Conservation (phyloP, 1,284 basidiomycete genomes). For the Gomphus sp. region DNA sequence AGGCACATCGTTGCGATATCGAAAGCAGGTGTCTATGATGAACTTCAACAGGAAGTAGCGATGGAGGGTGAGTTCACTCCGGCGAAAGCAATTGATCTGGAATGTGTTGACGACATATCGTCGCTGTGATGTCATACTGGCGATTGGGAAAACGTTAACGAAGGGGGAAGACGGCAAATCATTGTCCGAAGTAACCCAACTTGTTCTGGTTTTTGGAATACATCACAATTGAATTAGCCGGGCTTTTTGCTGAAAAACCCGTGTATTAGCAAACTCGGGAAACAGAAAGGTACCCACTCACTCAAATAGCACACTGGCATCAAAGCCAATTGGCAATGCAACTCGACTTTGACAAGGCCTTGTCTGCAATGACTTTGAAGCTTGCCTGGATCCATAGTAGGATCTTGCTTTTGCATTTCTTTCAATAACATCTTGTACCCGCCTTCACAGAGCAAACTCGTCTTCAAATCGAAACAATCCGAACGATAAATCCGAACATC, state of each 20-base stretch:
- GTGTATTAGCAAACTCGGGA: neutral
- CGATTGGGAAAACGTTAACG: neutral
- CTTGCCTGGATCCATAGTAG: neutral
- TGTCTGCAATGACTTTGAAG: neutral
- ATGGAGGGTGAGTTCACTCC: slow-evolving; percentile 4
- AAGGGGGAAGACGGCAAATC: neutral
- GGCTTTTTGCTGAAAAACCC: neutral
- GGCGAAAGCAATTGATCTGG: slow-evolving; percentile 6
- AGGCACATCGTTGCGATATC: neutral
- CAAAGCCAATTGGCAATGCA: slow-evolving; percentile 1
- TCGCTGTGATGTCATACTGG: neutral
- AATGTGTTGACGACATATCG: slow-evolving; percentile 1
- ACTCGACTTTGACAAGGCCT: neutral
- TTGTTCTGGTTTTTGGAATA: slow-evolving; percentile 7
- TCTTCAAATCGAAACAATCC: neutral
- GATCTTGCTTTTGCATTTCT: neutral
- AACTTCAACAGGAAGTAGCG: slow-evolving; percentile 1
- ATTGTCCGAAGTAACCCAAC: neutral
- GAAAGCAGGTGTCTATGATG: neutral
- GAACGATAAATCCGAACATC: neutral
- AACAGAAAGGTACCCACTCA: neutral
- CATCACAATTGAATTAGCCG: neutral
- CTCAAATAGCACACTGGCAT: slow-evolving; percentile 10
- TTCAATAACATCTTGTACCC: neutral
- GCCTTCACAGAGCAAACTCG: neutral